Conservation (phyloP, 1,139 yeast species). For the Trichomonascaceae sp. region DNA sequence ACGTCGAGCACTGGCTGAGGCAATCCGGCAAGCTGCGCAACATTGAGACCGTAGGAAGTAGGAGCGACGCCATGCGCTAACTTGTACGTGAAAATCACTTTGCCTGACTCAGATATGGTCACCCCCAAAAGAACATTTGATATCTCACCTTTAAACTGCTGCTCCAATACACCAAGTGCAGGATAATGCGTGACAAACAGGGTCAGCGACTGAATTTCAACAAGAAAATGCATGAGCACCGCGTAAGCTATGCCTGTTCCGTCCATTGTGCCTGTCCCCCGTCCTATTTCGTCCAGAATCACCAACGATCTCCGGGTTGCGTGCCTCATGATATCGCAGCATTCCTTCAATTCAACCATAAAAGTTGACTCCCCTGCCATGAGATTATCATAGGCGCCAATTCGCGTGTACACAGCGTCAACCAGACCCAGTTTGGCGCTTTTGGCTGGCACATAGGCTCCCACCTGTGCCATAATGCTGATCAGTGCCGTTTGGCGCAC, state of each 20-base stretch:
- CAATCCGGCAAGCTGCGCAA: slow-evolving; percentile 25
- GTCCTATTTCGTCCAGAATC: slow-evolving; percentile 51
- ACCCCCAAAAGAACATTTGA: slow-evolving; percentile 69
- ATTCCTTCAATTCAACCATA: slow-evolving; percentile 61
- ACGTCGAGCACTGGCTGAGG: slow-evolving; percentile 17
- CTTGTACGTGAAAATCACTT: slow-evolving; percentile 20
- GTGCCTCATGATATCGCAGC: slow-evolving; percentile 40
- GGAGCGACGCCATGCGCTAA: slow-evolving; percentile 23
- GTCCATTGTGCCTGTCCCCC: slow-evolving; percentile 78
- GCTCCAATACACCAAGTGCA: slow-evolving; percentile 44
- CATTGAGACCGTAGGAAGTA: slow-evolving; percentile 27
- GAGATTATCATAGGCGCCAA: slow-evolving; percentile 69
- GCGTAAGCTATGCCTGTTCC: slow-evolving; percentile 82
- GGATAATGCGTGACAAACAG: slow-evolving; percentile 86
- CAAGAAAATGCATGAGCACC: slow-evolving; percentile 50
- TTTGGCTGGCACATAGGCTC: slow-evolving; percentile 67
- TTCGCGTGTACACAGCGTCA: slow-evolving; percentile 37
- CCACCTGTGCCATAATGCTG: slow-evolving; percentile 74
- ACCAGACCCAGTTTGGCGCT: slow-evolving; percentile 45
- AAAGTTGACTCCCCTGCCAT: slow-evolving; percentile 61
- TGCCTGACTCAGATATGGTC: slow-evolving; percentile 27
- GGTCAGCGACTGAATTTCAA: slow-evolving; percentile 38
- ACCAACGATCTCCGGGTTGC: slow-evolving; percentile 43
- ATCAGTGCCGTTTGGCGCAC: slow-evolving; percentile 51
- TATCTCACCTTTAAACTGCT: slow-evolving; percentile 29